Percentiles rank a stretch among this genome's conserved stretches.
Conservation (phyloP, 192 early-diverging fungal species). For the Coemansia javaensis region DNA sequence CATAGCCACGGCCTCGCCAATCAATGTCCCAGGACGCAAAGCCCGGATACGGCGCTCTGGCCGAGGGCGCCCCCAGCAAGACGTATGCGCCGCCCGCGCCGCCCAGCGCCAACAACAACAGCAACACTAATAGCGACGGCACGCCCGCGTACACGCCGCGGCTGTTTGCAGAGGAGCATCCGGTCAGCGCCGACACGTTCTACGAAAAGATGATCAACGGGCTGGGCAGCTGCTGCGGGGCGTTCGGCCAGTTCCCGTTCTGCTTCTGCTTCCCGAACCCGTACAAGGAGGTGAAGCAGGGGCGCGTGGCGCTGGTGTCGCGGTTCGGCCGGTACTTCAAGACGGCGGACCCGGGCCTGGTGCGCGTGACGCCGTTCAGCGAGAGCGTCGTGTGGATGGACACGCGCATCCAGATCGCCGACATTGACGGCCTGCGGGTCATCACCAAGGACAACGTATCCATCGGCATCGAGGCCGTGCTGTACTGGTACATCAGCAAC, state of each 20-base stretch:
- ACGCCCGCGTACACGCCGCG: too few species aligned
- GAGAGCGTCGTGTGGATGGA: constrained; percentile 48
- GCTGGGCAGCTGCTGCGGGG: constrained; percentile 35
- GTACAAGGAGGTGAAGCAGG: constrained; percentile 43
- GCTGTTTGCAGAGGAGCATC: constrained; percentile 21
- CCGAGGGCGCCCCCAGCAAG: too few species aligned
- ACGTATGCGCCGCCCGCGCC: too few species aligned
- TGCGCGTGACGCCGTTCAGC: constrained; percentile 49
- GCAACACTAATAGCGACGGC: too few species aligned
- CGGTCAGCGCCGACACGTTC: constrained; percentile 12
- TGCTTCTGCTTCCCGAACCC: constrained; percentile 52
- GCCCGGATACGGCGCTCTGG: too few species aligned
- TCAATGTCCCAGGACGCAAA: too few species aligned
- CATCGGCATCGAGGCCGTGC: constrained; percentile 77
- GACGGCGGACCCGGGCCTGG: constrained; percentile 55
- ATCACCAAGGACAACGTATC: constrained; percentile 91
- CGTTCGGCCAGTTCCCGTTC: constrained; percentile 46
- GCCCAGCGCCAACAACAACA: too few species aligned
- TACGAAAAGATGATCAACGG: constrained; percentile 32
- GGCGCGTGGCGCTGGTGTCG: constrained; percentile 38
- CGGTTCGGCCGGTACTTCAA: constrained; percentile 54
- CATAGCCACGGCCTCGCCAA: too few species aligned
- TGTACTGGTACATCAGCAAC: constrained; percentile 80
- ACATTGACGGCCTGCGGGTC: constrained; percentile 67
- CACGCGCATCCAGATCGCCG: constrained; percentile 59